phyloP scores from a whole-genome alignment of 257 asterid species.

The Penstemon newberryi region DNA sequence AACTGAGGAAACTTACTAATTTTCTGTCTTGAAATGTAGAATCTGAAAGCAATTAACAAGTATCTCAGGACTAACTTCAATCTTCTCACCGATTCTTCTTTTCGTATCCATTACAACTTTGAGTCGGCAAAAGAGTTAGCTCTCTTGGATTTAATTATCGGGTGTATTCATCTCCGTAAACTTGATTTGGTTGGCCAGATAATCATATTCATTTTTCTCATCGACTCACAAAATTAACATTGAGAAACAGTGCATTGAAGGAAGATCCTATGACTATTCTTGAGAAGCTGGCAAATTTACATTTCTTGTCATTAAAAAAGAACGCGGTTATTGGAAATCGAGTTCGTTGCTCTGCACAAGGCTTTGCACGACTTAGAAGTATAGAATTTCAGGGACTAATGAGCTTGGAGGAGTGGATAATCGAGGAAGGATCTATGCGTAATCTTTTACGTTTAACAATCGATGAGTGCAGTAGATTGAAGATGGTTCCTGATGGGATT shows the following conservation, averaged over 20 bases:
- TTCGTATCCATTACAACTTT: conserved; percentile 44
- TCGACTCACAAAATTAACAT: conserved; percentile 43
- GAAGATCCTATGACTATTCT: conserved; percentile 57
- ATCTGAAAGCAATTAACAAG: conserved; percentile 35
- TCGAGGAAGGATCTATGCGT: conserved; percentile 49
- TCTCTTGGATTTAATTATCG: conserved; percentile 36
- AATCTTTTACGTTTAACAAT: conserved; percentile 41
- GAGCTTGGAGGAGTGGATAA: conserved; percentile 44
- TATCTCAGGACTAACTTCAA: conserved; percentile 26
- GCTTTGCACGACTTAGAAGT: conserved; percentile 39
- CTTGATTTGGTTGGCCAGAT: conserved; percentile 47
- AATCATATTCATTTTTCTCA: conserved; percentile 33
- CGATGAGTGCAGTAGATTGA: conserved; percentile 42
- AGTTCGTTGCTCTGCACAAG: conserved; percentile 38
- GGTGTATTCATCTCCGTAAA: conserved; percentile 45
- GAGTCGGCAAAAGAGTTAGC: conserved; percentile 40
- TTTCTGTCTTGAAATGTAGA: conserved; percentile 33
- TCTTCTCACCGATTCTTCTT: conserved; percentile 40
- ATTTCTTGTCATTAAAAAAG: conserved; percentile 38
- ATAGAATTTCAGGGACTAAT: conserved; percentile 40
- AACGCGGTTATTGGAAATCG: conserved; percentile 39
- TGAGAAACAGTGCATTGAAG: conserved; percentile 49
- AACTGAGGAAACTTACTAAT: conserved; percentile 48
- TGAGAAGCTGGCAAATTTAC: conserved; percentile 45
- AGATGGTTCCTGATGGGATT: conserved; percentile 52